These are phyloP conservation scores for Amniculicola lignicola DNA, from an alignment of 495 filamentous ascomycete genomes.

Conservation along the genomic window DNA sequence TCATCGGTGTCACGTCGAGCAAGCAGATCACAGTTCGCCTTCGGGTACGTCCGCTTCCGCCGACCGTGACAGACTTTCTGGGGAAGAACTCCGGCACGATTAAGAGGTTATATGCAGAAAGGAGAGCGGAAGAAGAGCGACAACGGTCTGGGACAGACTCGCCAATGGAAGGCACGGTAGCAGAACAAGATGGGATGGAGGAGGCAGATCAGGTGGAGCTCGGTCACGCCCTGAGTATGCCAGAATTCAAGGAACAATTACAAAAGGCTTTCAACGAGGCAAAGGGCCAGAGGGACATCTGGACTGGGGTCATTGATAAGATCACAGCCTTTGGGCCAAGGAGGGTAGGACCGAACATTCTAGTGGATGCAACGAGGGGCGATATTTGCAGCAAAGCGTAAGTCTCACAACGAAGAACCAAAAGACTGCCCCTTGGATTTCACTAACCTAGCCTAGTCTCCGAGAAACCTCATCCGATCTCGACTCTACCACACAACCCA, in stretches of 20 bases:
- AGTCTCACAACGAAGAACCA: conserved; percentile 31
- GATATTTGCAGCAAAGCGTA: conserved; percentile 74
- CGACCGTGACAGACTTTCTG: conserved; percentile 78
- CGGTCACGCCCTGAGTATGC: conserved; percentile 57
- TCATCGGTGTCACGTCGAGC: conserved; percentile 70
- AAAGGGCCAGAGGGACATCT: conserved; percentile 65
- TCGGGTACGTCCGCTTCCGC: conserved; percentile 75
- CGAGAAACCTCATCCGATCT: conserved; percentile 22
- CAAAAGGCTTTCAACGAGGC: conserved; percentile 62
- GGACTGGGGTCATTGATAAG: conserved; percentile 72
- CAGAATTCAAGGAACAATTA: conserved; percentile 74
- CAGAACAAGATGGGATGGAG: conserved; percentile 36
- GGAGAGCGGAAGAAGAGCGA: conserved; percentile 47
- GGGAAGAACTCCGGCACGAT: conserved; percentile 72
- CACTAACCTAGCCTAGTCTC: conserved; percentile 34
- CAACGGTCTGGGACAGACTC: conserved; percentile 28
- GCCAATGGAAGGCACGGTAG: conserved; percentile 5
- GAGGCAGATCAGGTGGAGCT: conserved; percentile 48
- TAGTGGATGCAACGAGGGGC: conserved; percentile 77
- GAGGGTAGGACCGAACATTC: conserved; percentile 80
- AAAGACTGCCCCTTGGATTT: neutral
- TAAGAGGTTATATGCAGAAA: conserved; percentile 72
- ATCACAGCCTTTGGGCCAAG: conserved; percentile 87
- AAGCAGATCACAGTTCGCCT: conserved; percentile 80
- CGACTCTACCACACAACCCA: neutral